Conservation (phyloP, 108 stramenopile genomes). For the Fragilaria crotonensis region DNA sequence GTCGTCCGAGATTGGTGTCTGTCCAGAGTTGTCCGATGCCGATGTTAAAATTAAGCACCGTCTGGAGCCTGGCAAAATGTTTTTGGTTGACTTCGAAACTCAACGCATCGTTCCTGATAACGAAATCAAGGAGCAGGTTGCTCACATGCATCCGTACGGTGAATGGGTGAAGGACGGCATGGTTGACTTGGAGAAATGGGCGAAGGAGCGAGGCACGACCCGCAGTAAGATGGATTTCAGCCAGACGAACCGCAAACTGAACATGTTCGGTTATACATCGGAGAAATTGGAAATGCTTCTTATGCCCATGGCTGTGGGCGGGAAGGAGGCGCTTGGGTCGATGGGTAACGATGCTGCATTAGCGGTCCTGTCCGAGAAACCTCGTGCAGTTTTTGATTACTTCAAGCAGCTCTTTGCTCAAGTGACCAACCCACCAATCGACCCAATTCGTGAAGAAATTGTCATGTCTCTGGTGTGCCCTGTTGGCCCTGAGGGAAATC, state of each 20-base stretch:
- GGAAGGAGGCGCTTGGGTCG: conserved; percentile 92
- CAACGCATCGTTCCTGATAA: conserved; percentile 91
- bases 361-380: conserved; percentile 90
- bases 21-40: conserved; percentile 73
- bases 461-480: conserved; percentile 97
- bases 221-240: conserved; percentile 61
- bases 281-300: conserved; percentile 94
- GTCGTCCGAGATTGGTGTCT: conserved; percentile 93
- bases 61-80: conserved; percentile 97
- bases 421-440: conserved; percentile 98
- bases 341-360: conserved; percentile 98
- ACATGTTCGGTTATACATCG: conserved; percentile 89
- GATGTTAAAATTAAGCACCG: conserved; percentile 91
- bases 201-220: conserved; percentile 20
- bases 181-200: conserved; percentile 78
- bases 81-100: conserved; percentile 93
- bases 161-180: conserved; percentile 83
- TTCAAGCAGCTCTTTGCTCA: conserved; percentile 99
- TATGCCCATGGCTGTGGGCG: conserved; percentile 87
- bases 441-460: conserved; percentile 96
- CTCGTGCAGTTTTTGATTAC: conserved; percentile 90
- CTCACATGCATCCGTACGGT: conserved; percentile 75
- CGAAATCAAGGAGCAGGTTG: conserved; percentile 93
- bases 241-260: conserved; percentile 73
- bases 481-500: conserved; percentile 91